Evolutionary conservation across 768 basidiomycete genomes (phyloP).

Genomic region (Tulasnella sp.): DNA sequence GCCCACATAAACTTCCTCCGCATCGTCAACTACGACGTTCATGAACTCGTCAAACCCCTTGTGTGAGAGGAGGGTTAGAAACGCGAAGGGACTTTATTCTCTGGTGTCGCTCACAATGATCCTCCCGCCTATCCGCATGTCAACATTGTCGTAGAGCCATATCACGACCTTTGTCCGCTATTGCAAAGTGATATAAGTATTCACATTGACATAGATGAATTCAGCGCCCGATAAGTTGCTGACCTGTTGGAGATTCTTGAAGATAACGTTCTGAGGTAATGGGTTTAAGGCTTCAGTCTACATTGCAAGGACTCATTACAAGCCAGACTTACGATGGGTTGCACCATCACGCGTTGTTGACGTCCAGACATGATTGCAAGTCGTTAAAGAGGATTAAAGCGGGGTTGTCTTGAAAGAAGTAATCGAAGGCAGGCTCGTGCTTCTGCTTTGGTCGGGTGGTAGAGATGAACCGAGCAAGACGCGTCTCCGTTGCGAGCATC

Average conservation of each 20-base stretch:
- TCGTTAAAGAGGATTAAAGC: neutral
- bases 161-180: slow-evolving; percentile 78
- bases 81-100: slow-evolving; percentile 27
- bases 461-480: neutral
- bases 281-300: neutral
- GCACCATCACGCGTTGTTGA: slow-evolving; percentile 96
- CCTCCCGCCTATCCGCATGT: slow-evolving; percentile 91
- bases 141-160: slow-evolving; percentile 95
- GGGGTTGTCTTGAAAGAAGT: neutral
- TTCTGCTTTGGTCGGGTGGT: neutral
- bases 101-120: slow-evolving; percentile 68
- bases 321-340: slow-evolving; percentile 76
- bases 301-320: neutral
- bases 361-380: slow-evolving; percentile 66
- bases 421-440: neutral
- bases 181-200: slow-evolving; percentile 3
- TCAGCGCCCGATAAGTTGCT: neutral
- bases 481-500: neutral
- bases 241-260: slow-evolving; percentile 89
- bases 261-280: slow-evolving; percentile 74
- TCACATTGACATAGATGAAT: neutral
- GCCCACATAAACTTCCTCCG: slow-evolving; percentile 73
- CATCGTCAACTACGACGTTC: slow-evolving; percentile 94
- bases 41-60: slow-evolving; percentile 99
- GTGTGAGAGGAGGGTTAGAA: neutral